Percentiles rank a stretch among this genome's conserved stretches.
Conservation (phyloP, 768 basidiomycete genomes). For the Trametes cingulata region DNA sequence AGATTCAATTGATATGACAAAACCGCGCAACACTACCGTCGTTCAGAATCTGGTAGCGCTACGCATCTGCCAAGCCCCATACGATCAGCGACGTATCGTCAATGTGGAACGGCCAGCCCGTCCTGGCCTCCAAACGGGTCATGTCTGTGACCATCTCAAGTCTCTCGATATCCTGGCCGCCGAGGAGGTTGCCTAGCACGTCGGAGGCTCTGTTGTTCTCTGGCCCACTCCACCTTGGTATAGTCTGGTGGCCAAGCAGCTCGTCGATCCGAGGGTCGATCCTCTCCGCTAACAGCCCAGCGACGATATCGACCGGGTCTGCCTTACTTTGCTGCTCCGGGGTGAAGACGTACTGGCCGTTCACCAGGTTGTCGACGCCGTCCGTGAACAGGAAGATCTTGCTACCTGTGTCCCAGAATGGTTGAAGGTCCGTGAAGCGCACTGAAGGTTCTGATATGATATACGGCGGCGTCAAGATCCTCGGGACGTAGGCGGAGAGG, state of each 20-base stretch:
- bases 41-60: too few species aligned
- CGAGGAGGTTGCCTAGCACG: slow-evolving; percentile 6
- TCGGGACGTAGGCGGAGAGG: neutral
- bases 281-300: neutral
- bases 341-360: slow-evolving; percentile 3
- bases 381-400: slow-evolving; percentile 8
- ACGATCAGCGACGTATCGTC: neutral
- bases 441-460: slow-evolving; percentile 4
- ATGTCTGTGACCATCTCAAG: neutral
- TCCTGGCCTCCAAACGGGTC: neutral
- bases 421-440: slow-evolving; percentile 6
- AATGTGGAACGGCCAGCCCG: neutral
- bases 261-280: neutral
- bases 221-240: neutral
- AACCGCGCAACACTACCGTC: too few species aligned
- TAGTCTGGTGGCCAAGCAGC: neutral
- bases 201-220: slow-evolving; percentile 9
- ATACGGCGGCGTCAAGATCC: slow-evolving; percentile 8
- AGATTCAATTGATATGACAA: too few species aligned
- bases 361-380: slow-evolving; percentile 14
- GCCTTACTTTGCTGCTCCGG: neutral
- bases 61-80: neutral
- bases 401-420: neutral
- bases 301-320: slow-evolving; percentile 4
- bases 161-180: neutral